These are phyloP conservation scores for Calonectria ilicicola DNA, from an alignment of 2,329 filamentous ascomycete species.

Conservation along the genomic window DNA sequence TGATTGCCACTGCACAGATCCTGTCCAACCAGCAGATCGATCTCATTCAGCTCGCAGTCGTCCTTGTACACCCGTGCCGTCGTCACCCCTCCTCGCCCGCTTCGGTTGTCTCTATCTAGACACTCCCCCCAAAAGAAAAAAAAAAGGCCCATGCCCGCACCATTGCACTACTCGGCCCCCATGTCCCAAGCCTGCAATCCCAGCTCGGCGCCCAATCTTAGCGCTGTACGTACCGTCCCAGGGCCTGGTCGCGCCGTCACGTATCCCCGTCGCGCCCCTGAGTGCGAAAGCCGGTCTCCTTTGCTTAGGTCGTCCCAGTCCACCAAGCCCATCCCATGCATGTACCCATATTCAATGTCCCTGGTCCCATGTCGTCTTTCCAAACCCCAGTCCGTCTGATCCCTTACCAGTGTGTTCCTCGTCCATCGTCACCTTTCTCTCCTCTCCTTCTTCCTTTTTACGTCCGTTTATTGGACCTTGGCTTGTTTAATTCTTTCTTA, in stretches of 20 bases:
- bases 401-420: conserved; percentile 26
- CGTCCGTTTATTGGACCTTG: conserved; percentile 21
- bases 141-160: conserved; percentile 26
- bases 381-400: conserved; percentile 33
- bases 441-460: conserved; percentile 30
- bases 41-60: background rate
- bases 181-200: conserved; percentile 24
- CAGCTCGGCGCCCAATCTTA: conserved; percentile 34
- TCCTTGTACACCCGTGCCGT: conserved; percentile 1
- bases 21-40: conserved; percentile 7
- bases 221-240: conserved; percentile 26
- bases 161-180: conserved; percentile 12
- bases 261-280: conserved; percentile 31
- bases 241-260: conserved; percentile 16
- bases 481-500: conserved; percentile 25
- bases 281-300: conserved; percentile 21
- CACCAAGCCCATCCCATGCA: conserved; percentile 18
- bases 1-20: background rate
- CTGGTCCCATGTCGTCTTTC: conserved; percentile 14
- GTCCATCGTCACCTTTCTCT: conserved; percentile 36
- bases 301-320: background rate
- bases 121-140: conserved; percentile 16
- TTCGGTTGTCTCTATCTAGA: background rate
- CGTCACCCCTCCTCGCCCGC: conserved; percentile 2
- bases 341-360: conserved; percentile 23